Evolutionary conservation across 768 basidiomycete species (phyloP).

Genomic region (Psilocybe azurescens): DNA sequence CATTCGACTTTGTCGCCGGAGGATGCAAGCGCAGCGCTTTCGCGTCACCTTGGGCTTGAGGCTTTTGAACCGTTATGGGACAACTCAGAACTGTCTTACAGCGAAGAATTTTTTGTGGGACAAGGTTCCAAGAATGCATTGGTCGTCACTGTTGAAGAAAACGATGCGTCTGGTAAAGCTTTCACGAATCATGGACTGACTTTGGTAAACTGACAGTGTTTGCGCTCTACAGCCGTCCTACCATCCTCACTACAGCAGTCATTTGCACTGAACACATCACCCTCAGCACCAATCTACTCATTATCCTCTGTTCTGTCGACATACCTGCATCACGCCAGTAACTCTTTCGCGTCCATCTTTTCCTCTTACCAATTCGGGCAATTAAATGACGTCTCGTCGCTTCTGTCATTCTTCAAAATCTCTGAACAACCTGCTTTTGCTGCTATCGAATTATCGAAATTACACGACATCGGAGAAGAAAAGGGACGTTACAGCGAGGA

Average conservation of each 20-base stretch:
- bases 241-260: constrained; percentile 55
- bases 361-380: constrained; percentile 36
- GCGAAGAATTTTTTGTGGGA: constrained; percentile 60
- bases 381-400: constrained; percentile 37
- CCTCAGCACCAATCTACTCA: constrained; percentile 38
- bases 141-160: constrained; percentile 60
- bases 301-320: constrained; percentile 60
- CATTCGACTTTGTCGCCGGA: constrained; percentile 49
- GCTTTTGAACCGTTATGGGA: constrained; percentile 56
- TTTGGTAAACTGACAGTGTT: constrained; percentile 2
- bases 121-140: constrained; percentile 55
- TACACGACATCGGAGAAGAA: constrained; percentile 50
- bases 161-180: constrained; percentile 56
- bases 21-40: constrained; percentile 63
- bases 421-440: constrained; percentile 60
- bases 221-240: constrained; percentile 51
- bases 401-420: constrained; percentile 59
- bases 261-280: constrained; percentile 44
- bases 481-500: constrained; percentile 59
- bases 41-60: constrained; percentile 77
- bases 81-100: constrained; percentile 31
- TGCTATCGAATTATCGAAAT: constrained; percentile 60
- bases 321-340: constrained; percentile 61
- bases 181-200: background rate
- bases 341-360: constrained; percentile 61